A percentile compares a stretch with the other conserved stretches of the same genome.
Conservation (phyloP, 352 stramenopile genomes). For the Halophytophthora batemanensis region DNA sequence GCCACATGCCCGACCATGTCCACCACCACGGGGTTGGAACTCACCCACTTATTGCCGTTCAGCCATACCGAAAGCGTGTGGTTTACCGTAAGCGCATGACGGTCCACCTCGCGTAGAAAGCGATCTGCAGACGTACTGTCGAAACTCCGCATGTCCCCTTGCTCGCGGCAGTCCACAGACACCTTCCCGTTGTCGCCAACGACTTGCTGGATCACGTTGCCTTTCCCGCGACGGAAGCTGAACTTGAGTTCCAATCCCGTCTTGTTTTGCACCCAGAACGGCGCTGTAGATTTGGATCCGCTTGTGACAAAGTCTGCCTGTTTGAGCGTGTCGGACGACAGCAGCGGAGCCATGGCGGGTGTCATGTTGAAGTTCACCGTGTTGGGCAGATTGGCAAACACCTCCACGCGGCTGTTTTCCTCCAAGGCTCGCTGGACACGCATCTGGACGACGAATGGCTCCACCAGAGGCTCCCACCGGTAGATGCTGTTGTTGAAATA, state of each 20-base stretch:
- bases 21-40: constrained; percentile 80
- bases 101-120: constrained; percentile 69
- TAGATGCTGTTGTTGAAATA: constrained; percentile 93
- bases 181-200: constrained; percentile 66
- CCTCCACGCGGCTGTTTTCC: constrained; percentile 68
- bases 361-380: constrained; percentile 88
- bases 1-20: constrained; percentile 86
- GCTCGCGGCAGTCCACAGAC: constrained; percentile 80
- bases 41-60: constrained; percentile 87
- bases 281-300: constrained; percentile 79
- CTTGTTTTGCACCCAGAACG: constrained; percentile 90
- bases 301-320: constrained; percentile 86
- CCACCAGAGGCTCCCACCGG: constrained; percentile 82
- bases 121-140: constrained; percentile 77
- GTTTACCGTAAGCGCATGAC: constrained; percentile 76
- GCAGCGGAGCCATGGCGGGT: constrained; percentile 78
- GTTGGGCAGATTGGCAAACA: constrained; percentile 81
- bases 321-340: constrained; percentile 75
- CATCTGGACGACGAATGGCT: constrained; percentile 81
- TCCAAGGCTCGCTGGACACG: constrained; percentile 66
- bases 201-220: constrained; percentile 76
- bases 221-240: constrained; percentile 78
- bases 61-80: constrained; percentile 87
- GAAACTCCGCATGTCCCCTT: constrained; percentile 86
- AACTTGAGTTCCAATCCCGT: constrained; percentile 82